These are phyloP conservation scores for Umbelopsis sp. DNA, from an alignment of 371 early-diverging fungal genomes.

Conservation along the genomic window DNA sequence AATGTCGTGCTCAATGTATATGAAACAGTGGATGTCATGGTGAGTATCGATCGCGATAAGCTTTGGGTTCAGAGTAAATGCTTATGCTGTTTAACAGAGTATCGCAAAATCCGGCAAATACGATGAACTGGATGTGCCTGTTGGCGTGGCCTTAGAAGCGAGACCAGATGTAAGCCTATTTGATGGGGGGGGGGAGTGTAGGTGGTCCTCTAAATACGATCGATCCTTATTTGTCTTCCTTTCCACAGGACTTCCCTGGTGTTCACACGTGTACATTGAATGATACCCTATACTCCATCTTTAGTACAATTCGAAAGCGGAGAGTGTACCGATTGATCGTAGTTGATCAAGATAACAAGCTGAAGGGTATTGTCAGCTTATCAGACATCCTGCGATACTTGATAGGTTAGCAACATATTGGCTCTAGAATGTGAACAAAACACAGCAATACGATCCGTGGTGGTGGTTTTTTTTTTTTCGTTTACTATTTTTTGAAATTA, in stretches of 20 bases:
- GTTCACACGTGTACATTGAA: slow-evolving; percentile 89
- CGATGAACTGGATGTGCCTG: slow-evolving; percentile 79
- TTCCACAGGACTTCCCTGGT: slow-evolving; percentile 80
- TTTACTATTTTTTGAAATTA: background rate
- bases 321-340: slow-evolving; percentile 91
- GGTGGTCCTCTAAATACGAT: background rate
- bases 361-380: slow-evolving; percentile 87
- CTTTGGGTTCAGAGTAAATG: background rate
- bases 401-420: slow-evolving; percentile 36
- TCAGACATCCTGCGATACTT: slow-evolving; percentile 84
- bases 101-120: slow-evolving; percentile 51
- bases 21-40: slow-evolving; percentile 93
- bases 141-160: slow-evolving; percentile 80
- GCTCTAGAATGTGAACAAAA: background rate
- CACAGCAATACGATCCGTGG: too few relatives aligned
- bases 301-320: slow-evolving; percentile 82
- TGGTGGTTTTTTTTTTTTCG: background rate
- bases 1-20: slow-evolving; percentile 90
- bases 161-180: slow-evolving; percentile 66
- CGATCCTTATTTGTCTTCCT: slow-evolving; percentile 6
- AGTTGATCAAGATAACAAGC: slow-evolving; percentile 77
- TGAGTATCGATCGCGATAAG: slow-evolving; percentile 38
- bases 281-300: slow-evolving; percentile 86
- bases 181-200: too few relatives aligned
- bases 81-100: slow-evolving; percentile 32